Base-by-base conservation (phyloP, 2,329 filamentous ascomycete species). In the Calonectria pauciramosa region DNA sequence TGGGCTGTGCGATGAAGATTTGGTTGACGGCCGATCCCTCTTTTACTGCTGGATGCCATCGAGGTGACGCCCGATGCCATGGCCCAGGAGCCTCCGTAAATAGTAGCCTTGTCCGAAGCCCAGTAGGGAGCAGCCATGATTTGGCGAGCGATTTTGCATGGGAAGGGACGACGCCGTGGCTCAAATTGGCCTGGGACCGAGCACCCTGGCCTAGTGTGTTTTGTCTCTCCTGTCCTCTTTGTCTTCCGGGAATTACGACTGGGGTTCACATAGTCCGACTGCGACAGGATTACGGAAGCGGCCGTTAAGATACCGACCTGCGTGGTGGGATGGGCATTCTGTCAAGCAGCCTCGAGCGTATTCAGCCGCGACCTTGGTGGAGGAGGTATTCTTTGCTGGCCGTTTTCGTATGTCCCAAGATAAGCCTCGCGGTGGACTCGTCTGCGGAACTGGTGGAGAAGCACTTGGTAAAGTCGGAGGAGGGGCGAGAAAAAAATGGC, bases 181-280 rank as follows among this genome's bases (percentile, higher is more conserved):
- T 73, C 75, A 75, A 75, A 77, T 80, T 77, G 73, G 70, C 70
- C 36, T 73, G 77, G 72, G 73, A 71, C 66, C 52, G 73, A 71
- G 59, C 44, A 56, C 68, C 76, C 70, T 70, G 71, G 78, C 70
- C 70, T 79, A 75, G 63, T 71, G 71, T 65, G 68, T 70, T 72
- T 75, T 76, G 76, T 54, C 64, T 71, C 72, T 63, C 41, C 32
- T 64, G 44, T 52, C 44, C 26, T 34, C 51, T 52, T 65, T 36
- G 68, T 63, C 41, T 51, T 60, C 68, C 68, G 54, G 56, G 56
- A 63, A 63, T 63, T 63, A 14, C 34, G 34, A 60, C 56, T 54
- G 68, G 68, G 68, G 68, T 51, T 64, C 41, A 38, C 38, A 32
- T 52, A 34, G 47, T 16, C 34, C 36, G 56, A 56, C 44, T 64